phyloP scores from a whole-genome alignment of 139 green algal species.

The Micromonas pusilla region DNA sequence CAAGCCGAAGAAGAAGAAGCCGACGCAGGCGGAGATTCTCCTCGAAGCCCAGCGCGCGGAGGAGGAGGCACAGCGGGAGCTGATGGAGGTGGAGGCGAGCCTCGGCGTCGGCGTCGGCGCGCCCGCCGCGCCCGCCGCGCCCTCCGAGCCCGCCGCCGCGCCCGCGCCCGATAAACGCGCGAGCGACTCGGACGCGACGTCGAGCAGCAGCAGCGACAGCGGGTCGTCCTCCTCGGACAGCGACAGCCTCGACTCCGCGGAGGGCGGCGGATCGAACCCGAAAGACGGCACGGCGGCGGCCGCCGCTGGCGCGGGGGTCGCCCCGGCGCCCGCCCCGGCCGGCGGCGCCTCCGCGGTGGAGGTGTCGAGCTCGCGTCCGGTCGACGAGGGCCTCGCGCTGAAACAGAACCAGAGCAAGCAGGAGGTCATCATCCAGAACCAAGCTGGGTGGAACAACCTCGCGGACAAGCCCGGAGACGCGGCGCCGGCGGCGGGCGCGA shows the following conservation, averaged over 20 bases:
- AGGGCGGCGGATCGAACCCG: conserved; percentile 13
- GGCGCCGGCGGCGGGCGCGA: neutral
- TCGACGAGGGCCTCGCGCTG: neutral
- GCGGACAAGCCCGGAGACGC: neutral
- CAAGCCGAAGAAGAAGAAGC: conserved; percentile 22
- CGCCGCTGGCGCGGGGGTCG: neutral
- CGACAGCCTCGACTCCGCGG: neutral
- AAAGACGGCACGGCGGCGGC: neutral
- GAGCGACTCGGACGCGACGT: neutral
- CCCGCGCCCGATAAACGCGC: neutral
- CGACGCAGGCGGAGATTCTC: neutral
- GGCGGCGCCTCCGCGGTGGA: neutral
- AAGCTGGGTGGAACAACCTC: neutral
- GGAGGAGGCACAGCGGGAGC: conserved; percentile 1
- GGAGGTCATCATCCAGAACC: neutral
- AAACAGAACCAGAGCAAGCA: conserved; percentile 4
- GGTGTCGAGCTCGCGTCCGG: neutral
- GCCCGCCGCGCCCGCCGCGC: neutral
- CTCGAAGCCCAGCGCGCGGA: conserved; percentile 11
- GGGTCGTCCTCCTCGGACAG: conserved; percentile 1
- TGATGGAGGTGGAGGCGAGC: neutral
- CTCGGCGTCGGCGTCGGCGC: neutral
- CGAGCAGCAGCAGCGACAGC: neutral
- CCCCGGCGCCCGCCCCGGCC: neutral
- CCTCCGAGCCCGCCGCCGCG: neutral